Conservation (phyloP, 1,139 yeast genomes). For the Magnusiomyces ingens region DNA sequence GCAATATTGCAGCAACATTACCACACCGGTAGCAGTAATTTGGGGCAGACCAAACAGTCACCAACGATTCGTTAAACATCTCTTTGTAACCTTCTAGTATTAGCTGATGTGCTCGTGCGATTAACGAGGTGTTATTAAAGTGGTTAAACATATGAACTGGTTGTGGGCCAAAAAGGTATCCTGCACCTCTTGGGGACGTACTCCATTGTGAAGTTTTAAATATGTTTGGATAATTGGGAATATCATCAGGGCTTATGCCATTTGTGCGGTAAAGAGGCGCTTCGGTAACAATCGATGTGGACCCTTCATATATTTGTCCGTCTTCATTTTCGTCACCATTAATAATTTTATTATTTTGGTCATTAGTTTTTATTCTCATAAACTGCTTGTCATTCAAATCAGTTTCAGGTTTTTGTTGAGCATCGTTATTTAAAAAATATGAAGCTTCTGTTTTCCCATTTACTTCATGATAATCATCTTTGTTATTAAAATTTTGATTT, state of each 20-base stretch:
- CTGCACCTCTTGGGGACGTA: conserved; percentile 96
- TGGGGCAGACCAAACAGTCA: conserved; percentile 93
- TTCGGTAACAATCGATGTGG: no score
- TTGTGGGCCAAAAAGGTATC: conserved; percentile 79
- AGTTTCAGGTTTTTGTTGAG: neutral
- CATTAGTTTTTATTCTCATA: neutral
- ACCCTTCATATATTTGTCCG: neutral
- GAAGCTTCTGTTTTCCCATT: neutral
- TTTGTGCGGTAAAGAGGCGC: neutral
- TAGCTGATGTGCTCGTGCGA: conserved; percentile 95
- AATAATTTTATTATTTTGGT: neutral
- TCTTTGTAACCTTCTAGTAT: conserved; percentile 95
- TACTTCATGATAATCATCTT: conserved; percentile 1
- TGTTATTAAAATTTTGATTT: conserved; percentile 9
- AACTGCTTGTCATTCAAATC: neutral
- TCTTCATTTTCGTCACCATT: conserved; percentile 2
- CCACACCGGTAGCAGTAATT: conserved; percentile 95
- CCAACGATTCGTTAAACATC: conserved; percentile 78
- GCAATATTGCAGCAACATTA: conserved; percentile 84
- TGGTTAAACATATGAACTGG: conserved; percentile 78
- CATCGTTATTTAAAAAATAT: neutral
- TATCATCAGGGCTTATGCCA: neutral
- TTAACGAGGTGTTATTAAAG: conserved; percentile 69
- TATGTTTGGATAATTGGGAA: neutral
- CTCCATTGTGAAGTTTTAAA: conserved; percentile 52